Evolutionary conservation across 495 filamentous ascomycete genomes (phyloP).

Genomic region (Neurospora sp.): DNA sequence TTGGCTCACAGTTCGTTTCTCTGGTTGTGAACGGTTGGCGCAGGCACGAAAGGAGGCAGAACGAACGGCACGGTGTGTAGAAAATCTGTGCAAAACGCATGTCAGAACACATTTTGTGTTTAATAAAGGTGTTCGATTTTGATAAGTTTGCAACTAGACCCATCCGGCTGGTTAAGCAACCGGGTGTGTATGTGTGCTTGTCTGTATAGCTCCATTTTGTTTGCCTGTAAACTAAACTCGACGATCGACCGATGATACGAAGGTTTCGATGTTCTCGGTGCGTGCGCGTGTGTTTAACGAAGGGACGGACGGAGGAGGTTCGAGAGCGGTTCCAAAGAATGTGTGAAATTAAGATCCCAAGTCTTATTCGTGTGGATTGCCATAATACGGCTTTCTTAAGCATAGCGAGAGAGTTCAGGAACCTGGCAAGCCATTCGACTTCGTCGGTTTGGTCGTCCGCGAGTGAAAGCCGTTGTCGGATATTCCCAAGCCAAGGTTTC

Average conservation of each 20-base stretch:
- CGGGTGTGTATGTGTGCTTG: background rate
- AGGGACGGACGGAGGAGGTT: background rate
- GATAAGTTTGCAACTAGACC: background rate
- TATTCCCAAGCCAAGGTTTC: background rate
- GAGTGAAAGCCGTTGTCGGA: background rate
- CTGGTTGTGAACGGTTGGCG: background rate
- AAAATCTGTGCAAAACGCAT: background rate
- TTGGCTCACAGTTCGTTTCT: background rate
- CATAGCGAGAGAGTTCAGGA: background rate
- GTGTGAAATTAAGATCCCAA: background rate
- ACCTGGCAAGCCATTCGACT: background rate
- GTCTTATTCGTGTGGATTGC: background rate
- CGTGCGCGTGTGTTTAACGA: background rate
- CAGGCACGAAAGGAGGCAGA: background rate
- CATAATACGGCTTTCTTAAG: background rate
- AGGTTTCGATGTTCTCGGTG: background rate
- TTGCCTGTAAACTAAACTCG: background rate
- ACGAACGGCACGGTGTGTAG: background rate
- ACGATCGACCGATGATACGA: background rate
- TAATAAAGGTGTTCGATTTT: background rate
- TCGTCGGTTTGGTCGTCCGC: background rate
- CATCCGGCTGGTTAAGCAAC: background rate
- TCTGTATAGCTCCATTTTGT: background rate
- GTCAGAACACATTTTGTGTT: background rate
- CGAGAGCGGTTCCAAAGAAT: background rate